Evolutionary conservation across 192 early-diverging fungal genomes (phyloP).

Genomic region (Linnemannia schmuckeri): DNA sequence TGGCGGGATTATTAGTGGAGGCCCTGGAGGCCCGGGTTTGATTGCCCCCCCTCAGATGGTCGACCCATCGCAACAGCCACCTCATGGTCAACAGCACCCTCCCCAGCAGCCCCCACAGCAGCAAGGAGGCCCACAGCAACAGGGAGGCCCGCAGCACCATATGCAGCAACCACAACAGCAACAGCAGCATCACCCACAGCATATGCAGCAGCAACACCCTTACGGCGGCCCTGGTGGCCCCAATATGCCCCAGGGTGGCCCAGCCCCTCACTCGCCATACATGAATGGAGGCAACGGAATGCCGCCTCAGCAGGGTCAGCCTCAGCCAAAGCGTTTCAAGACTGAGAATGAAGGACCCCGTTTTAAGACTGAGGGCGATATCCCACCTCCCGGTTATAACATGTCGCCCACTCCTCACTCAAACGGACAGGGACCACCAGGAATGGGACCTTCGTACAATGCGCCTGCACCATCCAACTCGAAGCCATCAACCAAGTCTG

Average conservation of each 20-base stretch:
- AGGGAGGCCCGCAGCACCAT: not conserved
- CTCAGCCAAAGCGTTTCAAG: conserved; percentile 55
- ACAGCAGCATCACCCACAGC: conserved; percentile 42
- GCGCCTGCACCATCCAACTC: conserved; percentile 25
- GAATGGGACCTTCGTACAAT: conserved; percentile 49
- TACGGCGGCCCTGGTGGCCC: conserved; percentile 50
- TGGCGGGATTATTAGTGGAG: conserved; percentile 64
- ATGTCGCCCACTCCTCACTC: conserved; percentile 62
- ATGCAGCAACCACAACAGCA: conserved; percentile 24
- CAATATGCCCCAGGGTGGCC: conserved; percentile 42
- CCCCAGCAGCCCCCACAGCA: conserved; percentile 26
- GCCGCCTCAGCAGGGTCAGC: conserved; percentile 50
- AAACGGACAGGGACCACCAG: conserved; percentile 54
- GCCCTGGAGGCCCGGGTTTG: conserved; percentile 59
- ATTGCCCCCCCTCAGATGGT: conserved; percentile 67
- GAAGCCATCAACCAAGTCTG: conserved; percentile 28
- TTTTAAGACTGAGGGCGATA: conserved; percentile 48
- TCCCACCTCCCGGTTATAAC: conserved; percentile 50
- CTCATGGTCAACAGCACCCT: conserved; percentile 10
- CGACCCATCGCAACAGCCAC: conserved; percentile 58
- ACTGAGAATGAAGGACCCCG: conserved; percentile 46
- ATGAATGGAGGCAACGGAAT: conserved; percentile 53
- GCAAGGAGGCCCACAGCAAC: conserved; percentile 35
- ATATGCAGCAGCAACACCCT: conserved; percentile 31
- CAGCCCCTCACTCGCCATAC: conserved; percentile 57